A percentile compares a stretch with the other conserved stretches of the same genome.
Conservation (phyloP, 1,284 basidiomycete genomes). For the Moniliophthora roreri region DNA sequence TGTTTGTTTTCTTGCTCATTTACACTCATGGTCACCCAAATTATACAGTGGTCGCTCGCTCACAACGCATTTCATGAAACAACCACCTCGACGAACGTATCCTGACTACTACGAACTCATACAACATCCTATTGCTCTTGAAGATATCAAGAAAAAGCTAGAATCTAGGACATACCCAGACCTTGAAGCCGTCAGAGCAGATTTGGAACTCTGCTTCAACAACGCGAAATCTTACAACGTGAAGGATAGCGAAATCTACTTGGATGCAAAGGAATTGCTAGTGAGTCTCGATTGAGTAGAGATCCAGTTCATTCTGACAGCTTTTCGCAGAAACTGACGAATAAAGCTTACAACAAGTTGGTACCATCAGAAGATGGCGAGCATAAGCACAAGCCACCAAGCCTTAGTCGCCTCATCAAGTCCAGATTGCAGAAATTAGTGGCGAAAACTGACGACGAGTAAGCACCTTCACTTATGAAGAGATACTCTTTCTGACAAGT, state of each 20-base stretch:
- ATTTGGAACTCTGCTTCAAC: constrained; percentile 85
- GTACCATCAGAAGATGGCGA: constrained; percentile 48
- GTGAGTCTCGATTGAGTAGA: constrained; percentile 27
- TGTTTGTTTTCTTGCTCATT: constrained; percentile 25
- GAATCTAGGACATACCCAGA: constrained; percentile 63
- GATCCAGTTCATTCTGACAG: constrained; percentile 12
- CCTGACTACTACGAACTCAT: constrained; percentile 89
- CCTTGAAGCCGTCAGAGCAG: constrained; percentile 72
- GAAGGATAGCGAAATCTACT: constrained; percentile 83
- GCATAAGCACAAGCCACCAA: constrained; percentile 60
- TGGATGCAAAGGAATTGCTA: constrained; percentile 72
- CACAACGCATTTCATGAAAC: constrained; percentile 71
- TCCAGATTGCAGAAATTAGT: constrained; percentile 67
- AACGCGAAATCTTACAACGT: constrained; percentile 92
- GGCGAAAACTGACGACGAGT: constrained; percentile 67
- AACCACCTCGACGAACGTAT: constrained; percentile 78
- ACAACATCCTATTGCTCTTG: constrained; percentile 77
- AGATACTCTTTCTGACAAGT: constrained; percentile 14
- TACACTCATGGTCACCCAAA: constrained; percentile 26
- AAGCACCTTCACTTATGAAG: constrained; percentile 23
- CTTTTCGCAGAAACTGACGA: constrained; percentile 57
- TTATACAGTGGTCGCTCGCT: constrained; percentile 60
- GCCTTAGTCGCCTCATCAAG: constrained; percentile 62
- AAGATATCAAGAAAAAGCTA: constrained; percentile 83
- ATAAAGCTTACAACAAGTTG: constrained; percentile 62